Evolutionary conservation across 1,139 yeast genomes (phyloP), one percentile per base, ranked within the genome.

Genomic region (Candida pseudoviswanathii): DNA sequence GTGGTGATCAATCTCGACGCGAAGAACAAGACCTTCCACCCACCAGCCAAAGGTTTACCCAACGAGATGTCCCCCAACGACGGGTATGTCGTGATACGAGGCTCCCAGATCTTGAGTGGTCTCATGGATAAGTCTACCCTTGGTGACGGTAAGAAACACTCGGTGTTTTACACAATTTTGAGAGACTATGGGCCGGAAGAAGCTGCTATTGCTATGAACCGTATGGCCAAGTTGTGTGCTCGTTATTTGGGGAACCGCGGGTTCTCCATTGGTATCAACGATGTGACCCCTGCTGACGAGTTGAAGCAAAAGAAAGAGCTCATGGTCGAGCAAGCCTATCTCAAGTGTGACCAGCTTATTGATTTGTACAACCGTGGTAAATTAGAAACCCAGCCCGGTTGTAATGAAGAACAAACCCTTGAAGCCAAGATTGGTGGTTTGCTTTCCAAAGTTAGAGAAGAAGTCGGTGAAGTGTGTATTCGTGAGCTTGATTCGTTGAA

Each of bases 141-240:
- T 9, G 99, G 99, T 60, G 99, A 95, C 67, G 99, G 99, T 71
- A 95, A 95, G 65, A 95, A 95, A 68, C 96, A 90, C 63, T 91
- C 98, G 2, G 96, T 95, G 0, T 95, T 95, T 64, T 95, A 95
- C 65, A 90, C 97, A 0, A 94, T 95, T 54, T 71, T 95, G 52
- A 79, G 99, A 69, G 99, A 95, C 66, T 92, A 86, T 67, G 99
- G 99, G 7, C 89, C 99, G 1, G 86, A 85, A 55, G 97, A 89
- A 60, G 99, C 99, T 2, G 97, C 97, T 1, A 75, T 73, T 34
- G 97, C 99, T 10, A 95, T 95, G 99, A 94, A 95, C 67, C 78
- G 99, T 66, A 92, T 95, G 98, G 97, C 99, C 25, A 95, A 95
- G 67, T 73, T 95, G 61, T 92, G 99, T 77, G 98, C 99, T 1